A percentile compares a stretch with the other conserved stretches of the same genome.
These are phyloP conservation scores for Apiospora kogelbergensis DNA, from an alignment of 2,329 filamentous ascomycete genomes.

Conservation along the genomic window DNA sequence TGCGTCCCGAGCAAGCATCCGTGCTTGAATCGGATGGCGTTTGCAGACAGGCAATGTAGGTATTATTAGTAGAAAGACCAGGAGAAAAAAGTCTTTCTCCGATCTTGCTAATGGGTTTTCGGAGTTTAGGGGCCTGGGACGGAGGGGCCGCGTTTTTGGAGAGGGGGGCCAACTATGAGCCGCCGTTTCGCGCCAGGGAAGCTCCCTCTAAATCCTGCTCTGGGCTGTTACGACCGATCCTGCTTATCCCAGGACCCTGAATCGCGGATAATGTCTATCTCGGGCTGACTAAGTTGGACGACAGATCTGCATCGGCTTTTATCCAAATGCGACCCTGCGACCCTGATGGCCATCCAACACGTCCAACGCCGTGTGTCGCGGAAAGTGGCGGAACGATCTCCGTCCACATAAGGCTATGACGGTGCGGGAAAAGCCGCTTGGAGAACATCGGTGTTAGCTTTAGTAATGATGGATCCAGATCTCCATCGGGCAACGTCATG, in stretches of 20 bases:
- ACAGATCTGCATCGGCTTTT: background rate
- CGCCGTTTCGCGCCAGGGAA: background rate
- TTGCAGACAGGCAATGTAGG: background rate
- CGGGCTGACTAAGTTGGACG: background rate
- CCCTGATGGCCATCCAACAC: background rate
- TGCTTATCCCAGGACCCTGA: background rate
- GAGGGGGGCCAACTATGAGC: background rate
- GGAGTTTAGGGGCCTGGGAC: background rate
- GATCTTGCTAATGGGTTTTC: background rate
- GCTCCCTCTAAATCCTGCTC: background rate
- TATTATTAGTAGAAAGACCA: too few relatives aligned
- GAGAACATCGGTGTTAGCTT: conserved; percentile 1
- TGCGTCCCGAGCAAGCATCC: background rate
- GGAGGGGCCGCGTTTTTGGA: background rate
- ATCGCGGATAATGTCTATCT: background rate
- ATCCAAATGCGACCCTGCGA: background rate
- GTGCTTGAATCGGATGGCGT: background rate
- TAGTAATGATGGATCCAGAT: conserved; percentile 1
- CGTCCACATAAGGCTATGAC: background rate
- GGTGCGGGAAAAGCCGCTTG: background rate
- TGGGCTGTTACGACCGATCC: background rate
- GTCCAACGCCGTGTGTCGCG: background rate
- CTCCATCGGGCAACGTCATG: background rate
- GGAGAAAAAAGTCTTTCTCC: background rate
- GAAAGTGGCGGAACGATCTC: too few relatives aligned